Evolutionary conservation across 352 stramenopile genomes (phyloP), one percentile per base, ranked within the genome.

Genomic region (Thalassiosira exigua): DNA sequence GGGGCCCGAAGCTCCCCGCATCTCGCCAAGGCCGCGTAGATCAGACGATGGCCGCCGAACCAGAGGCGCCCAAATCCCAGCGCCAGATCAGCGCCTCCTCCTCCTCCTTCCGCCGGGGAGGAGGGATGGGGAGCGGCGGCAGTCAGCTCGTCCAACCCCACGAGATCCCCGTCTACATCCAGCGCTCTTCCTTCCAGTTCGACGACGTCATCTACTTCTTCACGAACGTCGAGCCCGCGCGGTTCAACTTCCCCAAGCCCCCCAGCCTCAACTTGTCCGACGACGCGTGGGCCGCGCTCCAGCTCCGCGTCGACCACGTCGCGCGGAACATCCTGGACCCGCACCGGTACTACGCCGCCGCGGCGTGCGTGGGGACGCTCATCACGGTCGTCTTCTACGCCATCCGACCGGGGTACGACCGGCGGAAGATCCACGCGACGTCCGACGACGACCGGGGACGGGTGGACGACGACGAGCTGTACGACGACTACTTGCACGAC

Each of bases 311-410:
- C 2, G 78, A 85, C 67, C 78, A 70, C 24, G 53, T 79, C 3
- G 78, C 78, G 27, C 46, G 78, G n/a, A 44, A 81, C 29, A 82
- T 85, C 36, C 41, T 85, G n/a, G 78, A 85, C 30, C 78, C 78
- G 1, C 78, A 85, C 70, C 50, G 76, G 42, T 78, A 69, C 24
- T 70, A 74, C 21, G 29, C 53, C 14, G 62, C 51, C 4, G 76
- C 76, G n/a, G 19, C 56, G 0, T 44, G 52, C 0, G 60, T 85
- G 22, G 59, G 26, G 17, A 14, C 65, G 14, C 30, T 85, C 12
- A 73, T 85, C 19, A 50, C 33, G 3, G 48, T 76, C 21, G 76
- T 85, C 0, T 85, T 85, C 42, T 77, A 53, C 36, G 69, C 66
- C 0, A 62, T 81, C 2, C 36, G 70, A 22, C 76, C 76, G 17